Conservation (phyloP, 225 moss, liverwort and hornwort genomes). For the Antitrichia curtipendula region DNA sequence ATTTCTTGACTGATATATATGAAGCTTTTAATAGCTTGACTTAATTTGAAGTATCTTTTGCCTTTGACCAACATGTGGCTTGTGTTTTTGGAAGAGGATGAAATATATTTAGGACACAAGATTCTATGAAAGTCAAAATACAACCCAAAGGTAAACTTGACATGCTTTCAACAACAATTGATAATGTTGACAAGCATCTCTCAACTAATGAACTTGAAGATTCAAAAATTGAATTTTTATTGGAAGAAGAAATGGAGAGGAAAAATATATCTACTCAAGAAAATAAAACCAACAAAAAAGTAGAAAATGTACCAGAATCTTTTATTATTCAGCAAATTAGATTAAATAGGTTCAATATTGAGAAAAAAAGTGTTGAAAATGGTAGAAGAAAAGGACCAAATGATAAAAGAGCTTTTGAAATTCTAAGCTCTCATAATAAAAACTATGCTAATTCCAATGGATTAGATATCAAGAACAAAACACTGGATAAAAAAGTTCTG, state of each 20-base stretch:
- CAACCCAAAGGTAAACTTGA: not conserved
- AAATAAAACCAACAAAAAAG: not conserved
- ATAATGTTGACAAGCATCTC: not conserved
- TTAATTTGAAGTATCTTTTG: not conserved
- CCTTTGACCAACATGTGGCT: not conserved
- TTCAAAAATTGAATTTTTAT: not conserved
- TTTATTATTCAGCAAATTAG: conserved; percentile 11
- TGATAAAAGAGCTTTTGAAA: conserved; percentile 3
- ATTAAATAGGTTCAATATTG: not conserved
- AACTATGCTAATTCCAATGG: not conserved
- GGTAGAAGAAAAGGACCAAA: not conserved
- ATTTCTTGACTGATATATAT: not conserved
- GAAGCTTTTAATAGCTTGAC: not conserved
- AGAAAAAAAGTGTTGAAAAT: not conserved
- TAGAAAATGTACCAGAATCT: conserved; percentile 1
- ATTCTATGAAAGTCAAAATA: not conserved
- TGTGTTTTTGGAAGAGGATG: not conserved
- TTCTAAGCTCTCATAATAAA: not conserved
- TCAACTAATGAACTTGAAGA: conserved; percentile 3
- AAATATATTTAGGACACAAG: not conserved
- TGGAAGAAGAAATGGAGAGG: conserved; percentile 23
- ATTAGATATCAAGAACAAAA: conserved; percentile 17
- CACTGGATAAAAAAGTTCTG: conserved; percentile 13
- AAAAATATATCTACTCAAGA: not conserved
- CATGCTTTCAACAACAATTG: not conserved